phyloP scores from a whole-genome alignment of 1,139 yeast genomes.

The Blastobotrys capitulatus region DNA sequence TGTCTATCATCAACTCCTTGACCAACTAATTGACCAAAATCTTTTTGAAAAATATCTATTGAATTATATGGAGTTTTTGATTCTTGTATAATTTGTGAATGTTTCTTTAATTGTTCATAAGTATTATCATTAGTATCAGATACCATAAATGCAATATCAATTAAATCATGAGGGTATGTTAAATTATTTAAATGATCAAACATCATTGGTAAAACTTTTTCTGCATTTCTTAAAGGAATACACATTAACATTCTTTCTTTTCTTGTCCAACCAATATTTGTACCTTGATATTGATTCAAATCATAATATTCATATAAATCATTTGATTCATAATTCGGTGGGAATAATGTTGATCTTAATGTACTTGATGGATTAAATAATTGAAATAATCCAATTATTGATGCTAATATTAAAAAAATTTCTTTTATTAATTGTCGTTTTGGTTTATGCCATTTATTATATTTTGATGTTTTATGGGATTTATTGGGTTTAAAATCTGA shows the following conservation, averaged over 20 bases:
- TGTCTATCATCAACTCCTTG: constrained; percentile 81
- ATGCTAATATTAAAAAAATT: neutral
- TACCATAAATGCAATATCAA: constrained; percentile 60
- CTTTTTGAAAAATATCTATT: constrained; percentile 55
- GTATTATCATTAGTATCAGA: constrained; percentile 68
- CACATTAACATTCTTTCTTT: constrained; percentile 55
- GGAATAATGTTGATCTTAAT: neutral
- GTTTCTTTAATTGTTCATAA: constrained; percentile 42
- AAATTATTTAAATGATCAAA: constrained; percentile 54
- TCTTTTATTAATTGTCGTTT: constrained; percentile 3
- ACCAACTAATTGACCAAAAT: constrained; percentile 65
- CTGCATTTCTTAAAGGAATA: constrained; percentile 69
- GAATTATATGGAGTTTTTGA: constrained; percentile 51
- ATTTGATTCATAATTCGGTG: constrained; percentile 26
- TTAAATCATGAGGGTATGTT: constrained; percentile 60
- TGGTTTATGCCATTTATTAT: constrained; percentile 6
- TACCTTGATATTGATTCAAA: constrained; percentile 44
- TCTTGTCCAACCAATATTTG: constrained; percentile 53
- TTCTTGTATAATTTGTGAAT: constrained; percentile 45
- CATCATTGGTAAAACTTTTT: constrained; percentile 61
- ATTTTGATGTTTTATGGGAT: too few species aligned
- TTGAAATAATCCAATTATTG: constrained; percentile 5
- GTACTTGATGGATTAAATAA: constrained; percentile 2
- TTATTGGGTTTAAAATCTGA: constrained; percentile 6
- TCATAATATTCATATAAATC: constrained; percentile 48